Conservation (phyloP, 192 early-diverging fungal genomes). For the Kickxella alabastrina region DNA sequence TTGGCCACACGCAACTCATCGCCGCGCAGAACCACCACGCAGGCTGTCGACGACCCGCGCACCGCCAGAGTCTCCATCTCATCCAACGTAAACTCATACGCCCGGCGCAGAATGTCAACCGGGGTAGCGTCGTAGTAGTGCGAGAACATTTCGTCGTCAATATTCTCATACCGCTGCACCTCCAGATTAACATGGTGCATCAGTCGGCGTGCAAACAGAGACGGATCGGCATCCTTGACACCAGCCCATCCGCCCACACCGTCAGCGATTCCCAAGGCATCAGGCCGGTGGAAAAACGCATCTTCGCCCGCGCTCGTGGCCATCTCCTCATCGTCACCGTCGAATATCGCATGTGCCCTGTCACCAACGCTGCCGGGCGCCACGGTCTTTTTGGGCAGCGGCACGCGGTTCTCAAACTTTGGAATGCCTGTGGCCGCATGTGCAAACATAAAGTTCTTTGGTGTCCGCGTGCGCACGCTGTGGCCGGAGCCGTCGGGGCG, state of each 20-base stretch:
- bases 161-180: conserved; percentile 80
- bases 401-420: conserved; percentile 41
- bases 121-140: conserved; percentile 79
- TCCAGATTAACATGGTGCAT: conserved; percentile 90
- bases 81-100: conserved; percentile 68
- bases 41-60: conserved; percentile 88
- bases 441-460: conserved; percentile 56
- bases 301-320: conserved; percentile 85
- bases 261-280: conserved; percentile 89
- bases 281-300: conserved; percentile 82
- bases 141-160: conserved; percentile 71
- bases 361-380: neutral
- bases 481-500: conserved; percentile 21
- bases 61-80: conserved; percentile 68
- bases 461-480: conserved; percentile 5
- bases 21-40: conserved; percentile 79
- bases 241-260: conserved; percentile 95
- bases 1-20: conserved; percentile 94
- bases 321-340: conserved; percentile 51
- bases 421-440: conserved; percentile 61
- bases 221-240: conserved; percentile 76
- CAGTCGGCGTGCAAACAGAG: conserved; percentile 84
- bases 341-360: neutral
- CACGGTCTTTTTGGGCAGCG: conserved; percentile 14
- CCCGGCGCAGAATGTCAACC: conserved; percentile 72